Evolutionary conservation across 768 basidiomycete genomes (phyloP), one percentile per base, ranked within the genome.

Genomic region (Xanthoconium purpureum): DNA sequence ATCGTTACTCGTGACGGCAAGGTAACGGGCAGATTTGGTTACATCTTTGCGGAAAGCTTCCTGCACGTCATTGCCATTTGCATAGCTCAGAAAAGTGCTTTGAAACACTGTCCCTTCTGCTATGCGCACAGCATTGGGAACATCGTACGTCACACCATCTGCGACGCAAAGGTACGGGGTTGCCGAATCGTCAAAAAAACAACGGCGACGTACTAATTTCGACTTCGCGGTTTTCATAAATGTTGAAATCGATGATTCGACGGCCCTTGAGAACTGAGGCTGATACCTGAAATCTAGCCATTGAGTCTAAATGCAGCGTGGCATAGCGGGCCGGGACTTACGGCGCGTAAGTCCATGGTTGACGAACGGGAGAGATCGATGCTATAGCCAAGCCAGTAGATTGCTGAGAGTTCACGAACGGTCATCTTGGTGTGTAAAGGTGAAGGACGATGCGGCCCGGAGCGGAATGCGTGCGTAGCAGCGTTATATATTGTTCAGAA

Each of bases 321-420:
- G 14, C 17, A 40, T 33, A 18, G 10, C 9, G 9, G n/a, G 3
- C 10, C 20, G 12, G 20, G 38, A 15, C 56, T 37, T 54, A 54
- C 56, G 11, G 56, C 56, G 17, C 51, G 51, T 17, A 57, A 14
- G 37, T 57, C 56, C 43, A 57, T 47, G 30, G 56, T 57, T 15
- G 56, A 37, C 30, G 56, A 57, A 36, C 56, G 46, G n/a, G 56
- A 57, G 8, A 57, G 45, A 47, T 57, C 56, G 11, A 57, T 48
- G n/a, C 52, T 46, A 14, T 54, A 54, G 9, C 56, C 56, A 40
- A 57, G 56, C 56, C 56, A 57, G 14, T 57, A 46, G 6, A 54
- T 48, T 5, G 56, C 56, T 29, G 56, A 52, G 32, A 57, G 56
- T 30, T 57, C 56, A n/a, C 43, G 56, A 30, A 36, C 17, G n/a